phyloP scores from a whole-genome alignment of 257 asterid genomes.

The Ilex asprella region DNA sequence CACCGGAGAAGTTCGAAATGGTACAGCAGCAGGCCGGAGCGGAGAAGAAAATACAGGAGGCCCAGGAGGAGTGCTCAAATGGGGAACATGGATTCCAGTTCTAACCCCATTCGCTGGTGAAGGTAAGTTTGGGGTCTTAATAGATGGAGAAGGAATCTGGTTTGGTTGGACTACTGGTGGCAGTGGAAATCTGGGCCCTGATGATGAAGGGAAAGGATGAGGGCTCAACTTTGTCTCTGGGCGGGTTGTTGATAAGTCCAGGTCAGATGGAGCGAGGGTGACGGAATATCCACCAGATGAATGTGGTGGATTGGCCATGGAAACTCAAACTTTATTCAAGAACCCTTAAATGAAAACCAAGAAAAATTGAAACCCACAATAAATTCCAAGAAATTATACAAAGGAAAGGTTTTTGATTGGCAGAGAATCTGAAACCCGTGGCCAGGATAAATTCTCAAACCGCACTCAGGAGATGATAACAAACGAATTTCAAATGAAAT shows the following conservation, averaged over 20 bases:
- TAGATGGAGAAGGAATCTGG: slow-evolving; percentile 59
- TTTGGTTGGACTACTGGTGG: slow-evolving; percentile 52
- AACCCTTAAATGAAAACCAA: too few species aligned
- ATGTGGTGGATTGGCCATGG: slow-evolving; percentile 57
- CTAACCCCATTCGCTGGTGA: slow-evolving; percentile 62
- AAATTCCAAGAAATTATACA: too few species aligned
- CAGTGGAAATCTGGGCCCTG: slow-evolving; percentile 51
- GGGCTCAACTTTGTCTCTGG: slow-evolving; percentile 29
- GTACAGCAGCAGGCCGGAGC: slow-evolving; percentile 92
- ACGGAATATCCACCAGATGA: slow-evolving; percentile 39
- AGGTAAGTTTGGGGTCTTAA: slow-evolving; percentile 57
- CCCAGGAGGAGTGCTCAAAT: slow-evolving; percentile 93
- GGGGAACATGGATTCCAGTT: slow-evolving; percentile 56
- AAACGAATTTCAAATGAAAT: too few species aligned
- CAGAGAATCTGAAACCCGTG: too few species aligned
- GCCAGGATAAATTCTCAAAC: too few species aligned
- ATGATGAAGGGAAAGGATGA: slow-evolving; percentile 41
- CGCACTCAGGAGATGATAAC: too few species aligned
- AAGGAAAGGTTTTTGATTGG: too few species aligned
- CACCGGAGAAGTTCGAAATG: slow-evolving; percentile 91
- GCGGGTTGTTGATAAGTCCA: slow-evolving; percentile 18
- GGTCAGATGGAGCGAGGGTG: slow-evolving; percentile 17
- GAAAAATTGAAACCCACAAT: too few species aligned
- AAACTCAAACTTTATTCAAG: slow-evolving; percentile 7
- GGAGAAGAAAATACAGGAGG: slow-evolving; percentile 96